Evolutionary conservation across 108 stramenopile species (phyloP), one percentile per base, ranked within the genome.

Genomic region (Discostella stelligeroides): DNA sequence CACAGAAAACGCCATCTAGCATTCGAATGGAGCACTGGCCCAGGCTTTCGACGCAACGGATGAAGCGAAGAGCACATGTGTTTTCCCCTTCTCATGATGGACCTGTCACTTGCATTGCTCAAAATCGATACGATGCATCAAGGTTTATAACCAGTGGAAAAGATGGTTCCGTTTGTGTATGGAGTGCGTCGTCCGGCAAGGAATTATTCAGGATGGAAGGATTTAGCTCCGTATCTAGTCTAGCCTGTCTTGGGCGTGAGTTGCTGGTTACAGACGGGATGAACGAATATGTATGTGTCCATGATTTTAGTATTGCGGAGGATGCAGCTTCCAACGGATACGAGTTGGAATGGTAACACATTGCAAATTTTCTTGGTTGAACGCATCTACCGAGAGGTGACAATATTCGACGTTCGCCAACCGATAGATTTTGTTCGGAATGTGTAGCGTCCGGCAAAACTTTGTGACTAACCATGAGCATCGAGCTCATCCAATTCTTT

Each of bases 211-310:
- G 65, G 14, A 88, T 88, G 87, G 81, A 86, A 65, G 87, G 87
- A 41, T 86, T 88, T 25, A 58, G 54, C n/a, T 41, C 15, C n/a
- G 51, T 88, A 8, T 80, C 78, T 25, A 86, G 85, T 60, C 51
- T 88, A 15, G 80, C 63, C 7, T 88, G 84, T 50, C 51, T 88
- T 15, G 73, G 70, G 30, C 66, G 79, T 14, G 85, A 84, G 49
- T 55, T 83, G 20, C 57, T 88, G 10, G 66, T 88, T 2, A 90
- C 89, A 0, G 72, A 90, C 61, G 89, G 89, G 0, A 86, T 87
- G 83, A 63, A 77, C 10, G 66, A 85, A 12, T 75, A 63, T 62
- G 86, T 90, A 30, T 90, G 89, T 63, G 74, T 90, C 24, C 89
- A 90, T 60, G 89, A 90, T 72, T 90, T 90, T 83, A 64, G 63